Evolutionary conservation across 164 flowering plant genomes (phyloP), one percentile per base, ranked within the genome.

Genomic region (Magnolia kwangsiensis): DNA sequence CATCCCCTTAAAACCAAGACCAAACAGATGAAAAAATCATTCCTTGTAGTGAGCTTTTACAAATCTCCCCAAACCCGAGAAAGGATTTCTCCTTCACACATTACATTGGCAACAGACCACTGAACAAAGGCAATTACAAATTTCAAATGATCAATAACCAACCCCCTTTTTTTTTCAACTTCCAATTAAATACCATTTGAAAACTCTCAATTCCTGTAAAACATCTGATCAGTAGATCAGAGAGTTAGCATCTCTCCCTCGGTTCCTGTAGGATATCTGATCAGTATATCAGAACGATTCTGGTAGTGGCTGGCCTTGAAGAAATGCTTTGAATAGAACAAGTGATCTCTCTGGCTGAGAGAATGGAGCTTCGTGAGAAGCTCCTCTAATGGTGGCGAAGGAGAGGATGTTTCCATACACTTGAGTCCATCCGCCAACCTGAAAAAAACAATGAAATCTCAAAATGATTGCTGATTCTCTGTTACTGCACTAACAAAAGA

Each of bases 391-490:
- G 59, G 98, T 93, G 24, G 96, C 98, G 82, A 93, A 91, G 2
- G 98, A 87, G 29, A 93, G 83, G n/a, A 91, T 77, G 76, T 90
- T 79, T 0, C 93, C 96, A 81, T 91, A 91, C 37, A 87, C 93
- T 80, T 91, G 93, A 65, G 96, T 91, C 98, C 98, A 93, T 65
- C 98, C 98, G 50, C 96, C 98, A 76, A 93, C 98, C 97, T 93
- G 80, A 58, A 65, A 69, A n/a, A 9, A 11, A 11, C 4, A 27
- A 31, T 1, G 4, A 68, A 19, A 64, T 19, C 24, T n/a, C 21
- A 68, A 29, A 68, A 31, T 11, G 50, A 68, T 16, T 55, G 10
- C 61, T 11, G 61, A 11, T 55, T 55, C 18, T 9, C 61, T 55
- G 18, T 8, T 55, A 0, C 8, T 55, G 61, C 13, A 55, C 13